Evolutionary conservation across 768 basidiomycete species (phyloP).

Genomic region (Rhodocollybia butyracea): DNA sequence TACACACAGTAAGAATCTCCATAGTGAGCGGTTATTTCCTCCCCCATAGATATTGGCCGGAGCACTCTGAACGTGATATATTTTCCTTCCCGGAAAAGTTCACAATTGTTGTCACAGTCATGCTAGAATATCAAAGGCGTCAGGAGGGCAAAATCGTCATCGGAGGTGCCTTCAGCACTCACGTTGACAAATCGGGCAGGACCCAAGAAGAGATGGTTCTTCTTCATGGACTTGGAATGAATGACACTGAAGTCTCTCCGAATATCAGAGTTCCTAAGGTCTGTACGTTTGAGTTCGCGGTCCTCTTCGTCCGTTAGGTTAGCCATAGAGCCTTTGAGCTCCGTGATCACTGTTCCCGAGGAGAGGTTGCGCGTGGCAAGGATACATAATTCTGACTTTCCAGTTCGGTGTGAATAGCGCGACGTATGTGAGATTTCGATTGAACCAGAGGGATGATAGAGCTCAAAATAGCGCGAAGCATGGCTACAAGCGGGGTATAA

Average conservation of each 20-base stretch:
- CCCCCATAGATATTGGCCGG: slow-evolving; percentile 72
- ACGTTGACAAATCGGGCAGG: slow-evolving; percentile 93
- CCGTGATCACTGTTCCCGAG: slow-evolving; percentile 73
- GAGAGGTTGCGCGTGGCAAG: slow-evolving; percentile 72
- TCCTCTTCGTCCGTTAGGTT: slow-evolving; percentile 85
- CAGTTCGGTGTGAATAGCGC: slow-evolving; percentile 81
- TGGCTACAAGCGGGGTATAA: slow-evolving; percentile 49
- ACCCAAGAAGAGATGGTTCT: slow-evolving; percentile 87
- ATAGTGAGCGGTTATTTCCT: slow-evolving; percentile 89
- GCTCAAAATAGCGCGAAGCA: slow-evolving; percentile 84
- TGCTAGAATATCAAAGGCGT: slow-evolving; percentile 48
- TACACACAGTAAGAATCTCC: slow-evolving; percentile 87
- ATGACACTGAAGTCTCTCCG: slow-evolving; percentile 89
- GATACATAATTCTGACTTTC: slow-evolving; percentile 87
- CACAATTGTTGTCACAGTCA: slow-evolving; percentile 87
- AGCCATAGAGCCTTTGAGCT: slow-evolving; percentile 89
- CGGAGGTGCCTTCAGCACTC: slow-evolving; percentile 30
- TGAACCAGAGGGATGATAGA: slow-evolving; percentile 77
- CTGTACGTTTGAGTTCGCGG: slow-evolving; percentile 80
- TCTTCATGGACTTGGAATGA: slow-evolving; percentile 88
- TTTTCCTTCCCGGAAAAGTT: slow-evolving; percentile 83
- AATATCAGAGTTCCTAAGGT: slow-evolving; percentile 70
- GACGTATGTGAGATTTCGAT: slow-evolving; percentile 91
- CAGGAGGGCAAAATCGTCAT: slow-evolving; percentile 15
- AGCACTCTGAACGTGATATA: slow-evolving; percentile 88